Evolutionary conservation across 139 green algal genomes (phyloP), one percentile per base, ranked within the genome.

Genomic region (Tetradesmus lagerheimii): DNA sequence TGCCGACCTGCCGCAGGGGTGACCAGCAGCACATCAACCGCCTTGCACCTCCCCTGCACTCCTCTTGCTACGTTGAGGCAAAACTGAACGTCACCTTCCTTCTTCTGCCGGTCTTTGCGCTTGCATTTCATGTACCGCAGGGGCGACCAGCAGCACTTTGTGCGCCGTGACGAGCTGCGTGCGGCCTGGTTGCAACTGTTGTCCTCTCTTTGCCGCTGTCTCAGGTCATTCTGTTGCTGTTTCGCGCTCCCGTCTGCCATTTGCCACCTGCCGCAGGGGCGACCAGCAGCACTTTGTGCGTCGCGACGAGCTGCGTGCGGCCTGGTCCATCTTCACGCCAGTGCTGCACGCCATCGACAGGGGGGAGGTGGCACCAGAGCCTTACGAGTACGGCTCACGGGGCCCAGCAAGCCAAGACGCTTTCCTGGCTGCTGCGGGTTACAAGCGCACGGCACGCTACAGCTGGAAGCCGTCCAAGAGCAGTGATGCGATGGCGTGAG

Each of bases 211-310:
- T n/a, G n/a, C n/a, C n/a, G n/a, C n/a, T n/a, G n/a, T n/a, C n/a
- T n/a, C n/a, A n/a, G n/a, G n/a, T n/a, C n/a, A n/a, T n/a, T n/a
- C n/a, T n/a, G n/a, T n/a, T n/a, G n/a, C n/a, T n/a, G n/a, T n/a
- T n/a, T n/a, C n/a, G n/a, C n/a, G n/a, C n/a, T n/a, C n/a, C n/a
- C n/a, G n/a, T n/a, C n/a, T n/a, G n/a, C n/a, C n/a, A n/a, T n/a
- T n/a, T 37, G 11, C 83, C 45, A 18, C 4, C 27, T 43, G 35
- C 25, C 57, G 12, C 86, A 92, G 93, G 67, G 97, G 98, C 39
- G 97, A 99, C 91, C 97, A 99, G 90, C 96, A 99, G 93, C 97
- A 99, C 92, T 99, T 99, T 94, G 96, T 99, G 50, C 95, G 98
- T 41, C 94, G 96, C 37, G 97, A 99, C 85, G 97, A 99, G 95